These are phyloP conservation scores for Acarospora socialis DNA, from an alignment of 2,329 filamentous ascomycete genomes.

Conservation along the genomic window DNA sequence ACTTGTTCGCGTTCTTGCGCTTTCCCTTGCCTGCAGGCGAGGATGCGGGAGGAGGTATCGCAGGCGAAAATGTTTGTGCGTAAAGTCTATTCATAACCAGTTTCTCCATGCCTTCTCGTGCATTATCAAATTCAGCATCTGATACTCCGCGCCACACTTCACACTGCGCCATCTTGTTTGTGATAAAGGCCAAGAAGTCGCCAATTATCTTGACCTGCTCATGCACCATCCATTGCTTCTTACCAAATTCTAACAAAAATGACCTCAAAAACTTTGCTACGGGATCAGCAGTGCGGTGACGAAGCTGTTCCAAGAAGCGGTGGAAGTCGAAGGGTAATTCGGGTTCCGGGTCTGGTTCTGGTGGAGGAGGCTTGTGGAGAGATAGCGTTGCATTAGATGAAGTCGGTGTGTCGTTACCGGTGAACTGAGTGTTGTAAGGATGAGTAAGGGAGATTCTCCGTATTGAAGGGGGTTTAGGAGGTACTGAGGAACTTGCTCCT, in stretches of 20 bases:
- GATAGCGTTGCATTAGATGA: constrained; percentile 10
- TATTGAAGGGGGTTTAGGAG: background rate
- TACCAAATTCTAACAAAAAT: constrained; percentile 86
- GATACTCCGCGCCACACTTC: constrained; percentile 94
- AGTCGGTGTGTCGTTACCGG: constrained; percentile 1
- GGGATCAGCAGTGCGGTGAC: constrained; percentile 94
- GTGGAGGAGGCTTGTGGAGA: constrained; percentile 51
- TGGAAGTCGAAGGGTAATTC: constrained; percentile 92
- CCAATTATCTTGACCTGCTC: constrained; percentile 98
- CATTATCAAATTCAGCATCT: constrained; percentile 95
- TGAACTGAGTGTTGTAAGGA: constrained; percentile 6
- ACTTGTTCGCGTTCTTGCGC: constrained; percentile 52
- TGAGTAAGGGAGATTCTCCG: constrained; percentile 9
- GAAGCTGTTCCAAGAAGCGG: constrained; percentile 85
- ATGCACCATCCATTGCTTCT: constrained; percentile 98
- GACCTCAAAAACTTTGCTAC: constrained; percentile 92
- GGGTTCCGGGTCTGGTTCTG: constrained; percentile 58
- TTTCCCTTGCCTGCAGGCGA: constrained; percentile 54
- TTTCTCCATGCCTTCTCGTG: constrained; percentile 97
- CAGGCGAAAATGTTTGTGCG: constrained; percentile 87
- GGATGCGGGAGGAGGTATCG: constrained; percentile 68
- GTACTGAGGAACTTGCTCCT: background rate
- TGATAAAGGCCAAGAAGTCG: constrained; percentile 91
- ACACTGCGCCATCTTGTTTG: constrained; percentile 94
- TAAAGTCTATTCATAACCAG: constrained; percentile 97